Evolutionary conservation across 768 basidiomycete species (phyloP), one percentile per base, ranked within the genome.

Genomic region (Butyriboletus loyo): DNA sequence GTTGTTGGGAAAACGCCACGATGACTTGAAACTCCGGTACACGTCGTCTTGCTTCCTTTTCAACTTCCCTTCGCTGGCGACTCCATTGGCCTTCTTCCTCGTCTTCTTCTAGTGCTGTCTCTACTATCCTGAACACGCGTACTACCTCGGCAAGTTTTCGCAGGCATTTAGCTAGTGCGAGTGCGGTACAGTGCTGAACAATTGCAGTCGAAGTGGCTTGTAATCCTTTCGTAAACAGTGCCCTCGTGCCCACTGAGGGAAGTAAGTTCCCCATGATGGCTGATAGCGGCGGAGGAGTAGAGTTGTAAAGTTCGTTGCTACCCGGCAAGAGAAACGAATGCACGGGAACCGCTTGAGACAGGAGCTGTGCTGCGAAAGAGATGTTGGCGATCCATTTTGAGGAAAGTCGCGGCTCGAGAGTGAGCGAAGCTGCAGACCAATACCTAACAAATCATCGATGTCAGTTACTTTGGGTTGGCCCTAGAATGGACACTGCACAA

Each of bases 311-410:
- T 14, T 71, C 66, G 25, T 65, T 57, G 36, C 65, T 68, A 6
- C 67, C 62, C 44, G 76, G 72, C 15, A 87, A 74, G 53, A 82
- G 71, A 65, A 94, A 93, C 0, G 81, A 80, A 1, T 73, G 59
- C 1, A 73, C 58, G 0, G 94, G 92, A 2, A 93, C 72, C 0
- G 89, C 83, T 0, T 93, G 78, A 1, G 89, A 86, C 46, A 97
- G 77, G 48, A 98, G 79, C 8, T 77, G 77, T 3, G 87, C 90
- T 36, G 91, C 82, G 63, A 94, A 88, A 5, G 90, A 76, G 57
- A 97, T 85, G 52, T 93, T 96, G 0, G 87, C 82, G 30, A 98
- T 85, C 94, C 96, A 98, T 64, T 86, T 87, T 0, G 89, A 89
- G 0, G 90, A 89, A 6, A 94, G 78, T 3, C 92, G 84, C 0